Evolutionary conservation across 2,329 filamentous ascomycete species (phyloP), one percentile per base, ranked within the genome.

Genomic region (Exophiala lecanii-corni): DNA sequence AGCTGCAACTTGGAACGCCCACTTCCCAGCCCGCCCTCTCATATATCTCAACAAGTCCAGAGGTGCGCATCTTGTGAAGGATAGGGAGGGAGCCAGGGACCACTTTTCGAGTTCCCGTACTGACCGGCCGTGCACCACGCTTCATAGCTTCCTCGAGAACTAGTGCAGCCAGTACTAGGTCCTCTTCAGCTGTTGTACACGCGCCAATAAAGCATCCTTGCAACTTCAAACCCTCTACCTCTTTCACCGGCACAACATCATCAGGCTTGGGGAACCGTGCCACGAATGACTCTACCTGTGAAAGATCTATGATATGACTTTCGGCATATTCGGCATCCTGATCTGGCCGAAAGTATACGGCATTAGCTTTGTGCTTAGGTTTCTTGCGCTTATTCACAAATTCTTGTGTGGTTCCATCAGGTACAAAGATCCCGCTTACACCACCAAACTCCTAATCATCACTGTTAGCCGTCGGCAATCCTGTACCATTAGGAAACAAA

Each of bases 201-300:
- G 69, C 69, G 3, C 69, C 69, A 17, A 72, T 71, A 50, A 72
- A 72, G 39, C 59, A 63, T 2, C 69, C 69, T 36, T 71, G 65
- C 2, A 72, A 50, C 1, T 49, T 9, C 32, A 56, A 62, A 1
- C 56, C 58, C 3, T 43, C 51, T 4, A 59, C 47, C 12, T 65
- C 61, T 1, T 47, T 50, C 1, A 71, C 62, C 0, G 68, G 61
- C 1, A 70, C 64, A 1, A 72, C 68, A 33, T 71, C 58, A 44
- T 72, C 68, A 4, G 67, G 68, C 2, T 56, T 61, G 1, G 69
- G 68, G 40, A 70, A 67, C 4, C 51, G 50, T 2, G 69, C 67
- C 13, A 71, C 50, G 26, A 61, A 66, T 0, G 65, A 57, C 34
- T 62, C 54, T 2, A 69, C 62, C 23, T 62, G 48, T 17, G 50